Conservation (phyloP, 768 basidiomycete species). For the Leccinum uliginosum region DNA sequence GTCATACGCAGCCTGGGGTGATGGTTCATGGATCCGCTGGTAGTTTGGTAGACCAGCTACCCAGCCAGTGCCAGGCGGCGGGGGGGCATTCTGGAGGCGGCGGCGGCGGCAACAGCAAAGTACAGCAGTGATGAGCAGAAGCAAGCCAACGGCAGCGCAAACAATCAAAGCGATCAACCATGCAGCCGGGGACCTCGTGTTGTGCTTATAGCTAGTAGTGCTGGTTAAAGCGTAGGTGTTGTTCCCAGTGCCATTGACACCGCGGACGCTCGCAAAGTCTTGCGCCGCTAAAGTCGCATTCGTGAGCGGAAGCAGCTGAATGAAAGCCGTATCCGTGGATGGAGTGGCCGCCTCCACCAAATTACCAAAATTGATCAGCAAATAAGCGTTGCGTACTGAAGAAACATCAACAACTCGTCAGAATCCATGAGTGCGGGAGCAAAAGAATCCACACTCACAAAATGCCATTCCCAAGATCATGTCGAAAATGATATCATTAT, state of each 20-base stretch:
- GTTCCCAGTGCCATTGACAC: constrained; percentile 23
- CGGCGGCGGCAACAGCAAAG: constrained; percentile 11
- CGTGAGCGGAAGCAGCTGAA: constrained; percentile 61
- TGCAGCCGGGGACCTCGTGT: neutral
- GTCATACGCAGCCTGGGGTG: constrained; percentile 27
- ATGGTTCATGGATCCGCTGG: constrained; percentile 22
- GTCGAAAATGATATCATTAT: constrained; percentile 38
- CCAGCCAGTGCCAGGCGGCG: constrained; percentile 5
- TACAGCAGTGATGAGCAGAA: neutral
- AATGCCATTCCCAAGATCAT: constrained; percentile 73
- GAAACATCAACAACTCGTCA: neutral
- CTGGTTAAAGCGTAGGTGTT: constrained; percentile 35
- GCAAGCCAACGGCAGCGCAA: constrained; percentile 5
- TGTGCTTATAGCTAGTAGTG: constrained; percentile 32
- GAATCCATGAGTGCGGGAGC: neutral
- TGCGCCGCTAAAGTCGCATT: constrained; percentile 36
- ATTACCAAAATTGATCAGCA: constrained; percentile 62
- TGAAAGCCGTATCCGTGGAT: constrained; percentile 44
- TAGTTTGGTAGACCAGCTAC: constrained; percentile 11
- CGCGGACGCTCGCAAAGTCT: constrained; percentile 15
- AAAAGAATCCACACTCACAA: constrained; percentile 37
- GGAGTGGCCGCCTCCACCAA: constrained; percentile 43
- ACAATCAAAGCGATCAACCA: constrained; percentile 18
- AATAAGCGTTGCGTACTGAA: constrained; percentile 63
- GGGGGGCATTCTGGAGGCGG: constrained; percentile 6